A percentile compares a stretch with the other conserved stretches of the same genome.
Conservation (phyloP, 2,329 filamentous ascomycete species). For the Fusarium penzigii region DNA sequence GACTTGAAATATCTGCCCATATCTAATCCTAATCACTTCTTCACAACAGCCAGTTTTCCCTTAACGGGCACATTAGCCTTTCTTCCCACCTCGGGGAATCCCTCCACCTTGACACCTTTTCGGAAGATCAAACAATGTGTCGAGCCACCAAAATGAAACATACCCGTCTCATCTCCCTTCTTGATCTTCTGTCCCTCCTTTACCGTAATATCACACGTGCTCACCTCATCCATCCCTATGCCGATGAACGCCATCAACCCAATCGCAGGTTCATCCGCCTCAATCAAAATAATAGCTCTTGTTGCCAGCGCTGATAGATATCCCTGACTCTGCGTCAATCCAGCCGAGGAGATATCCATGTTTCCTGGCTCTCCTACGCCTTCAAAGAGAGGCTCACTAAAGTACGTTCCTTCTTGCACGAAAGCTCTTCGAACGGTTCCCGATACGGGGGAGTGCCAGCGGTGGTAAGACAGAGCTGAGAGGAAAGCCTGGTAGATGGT, state of each 20-base stretch:
- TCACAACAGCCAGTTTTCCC: slow-evolving; percentile 38
- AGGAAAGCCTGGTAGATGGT: slow-evolving; percentile 73
- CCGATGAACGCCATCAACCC: slow-evolving; percentile 71
- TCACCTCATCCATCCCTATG: slow-evolving; percentile 77
- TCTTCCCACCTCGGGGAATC: slow-evolving; percentile 37
- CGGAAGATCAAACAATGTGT: slow-evolving; percentile 70
- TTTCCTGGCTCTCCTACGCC: slow-evolving; percentile 29
- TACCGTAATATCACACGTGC: slow-evolving; percentile 70
- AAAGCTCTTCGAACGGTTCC: slow-evolving; percentile 61
- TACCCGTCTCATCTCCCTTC: slow-evolving; percentile 73
- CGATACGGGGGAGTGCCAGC: slow-evolving; percentile 70
- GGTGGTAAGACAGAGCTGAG: slow-evolving; percentile 67
- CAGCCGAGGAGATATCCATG: slow-evolving; percentile 41
- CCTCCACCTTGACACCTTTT: slow-evolving; percentile 51
- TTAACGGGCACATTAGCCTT: slow-evolving; percentile 43
- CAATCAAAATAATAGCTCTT: slow-evolving; percentile 67
- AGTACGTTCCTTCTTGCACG: slow-evolving; percentile 66
- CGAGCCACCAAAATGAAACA: slow-evolving; percentile 81
- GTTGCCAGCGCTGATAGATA: slow-evolving; percentile 70
- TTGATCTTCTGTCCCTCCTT: slow-evolving; percentile 63
- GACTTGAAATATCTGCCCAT: not conserved
- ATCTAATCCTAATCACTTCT: slow-evolving; percentile 4
- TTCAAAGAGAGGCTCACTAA: slow-evolving; percentile 55
- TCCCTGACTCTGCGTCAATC: slow-evolving; percentile 57
- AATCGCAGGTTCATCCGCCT: slow-evolving; percentile 67